Conservation (phyloP, 2,329 filamentous ascomycete species). For the Orbilia javanica region DNA sequence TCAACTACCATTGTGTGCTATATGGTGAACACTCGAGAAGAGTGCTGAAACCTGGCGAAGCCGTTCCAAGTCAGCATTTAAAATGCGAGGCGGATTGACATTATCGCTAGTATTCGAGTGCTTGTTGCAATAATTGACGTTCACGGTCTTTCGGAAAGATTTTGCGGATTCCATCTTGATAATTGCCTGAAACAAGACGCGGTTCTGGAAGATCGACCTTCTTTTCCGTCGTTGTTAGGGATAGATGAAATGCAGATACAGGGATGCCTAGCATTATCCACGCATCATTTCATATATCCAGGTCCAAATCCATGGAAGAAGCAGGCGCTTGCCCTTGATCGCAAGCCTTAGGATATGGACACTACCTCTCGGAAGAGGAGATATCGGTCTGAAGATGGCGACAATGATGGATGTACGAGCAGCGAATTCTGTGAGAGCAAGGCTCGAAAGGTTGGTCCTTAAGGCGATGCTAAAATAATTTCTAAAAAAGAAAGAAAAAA, state of each 20-base stretch:
- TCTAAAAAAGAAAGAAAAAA: too few species aligned
- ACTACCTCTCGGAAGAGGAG: not conserved
- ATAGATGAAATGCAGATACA: conserved; percentile 54
- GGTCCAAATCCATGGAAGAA: conserved; percentile 50
- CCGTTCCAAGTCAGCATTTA: conserved; percentile 32
- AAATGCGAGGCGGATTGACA: not conserved
- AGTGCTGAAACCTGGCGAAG: not conserved
- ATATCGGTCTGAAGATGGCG: not conserved
- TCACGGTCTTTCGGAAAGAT: conserved; percentile 57
- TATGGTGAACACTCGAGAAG: not conserved
- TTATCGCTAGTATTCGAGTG: not conserved
- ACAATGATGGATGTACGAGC: not conserved
- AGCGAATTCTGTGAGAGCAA: not conserved
- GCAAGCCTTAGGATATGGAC: not conserved
- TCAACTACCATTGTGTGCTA: conserved; percentile 35
- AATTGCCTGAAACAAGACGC: conserved; percentile 57
- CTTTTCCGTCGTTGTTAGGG: conserved; percentile 57
- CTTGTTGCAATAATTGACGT: conserved; percentile 12
- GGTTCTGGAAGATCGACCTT: conserved; percentile 57
- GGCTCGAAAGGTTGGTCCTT: not conserved
- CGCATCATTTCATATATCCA: conserved; percentile 30
- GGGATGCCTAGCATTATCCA: conserved; percentile 45
- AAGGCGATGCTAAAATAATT: too few species aligned
- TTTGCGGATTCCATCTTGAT: conserved; percentile 58
- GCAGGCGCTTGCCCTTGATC: not conserved